A percentile compares a stretch with the other conserved stretches of the same genome.
Conservation (phyloP, 371 early-diverging fungal species). For the Mucor mucedo region DNA sequence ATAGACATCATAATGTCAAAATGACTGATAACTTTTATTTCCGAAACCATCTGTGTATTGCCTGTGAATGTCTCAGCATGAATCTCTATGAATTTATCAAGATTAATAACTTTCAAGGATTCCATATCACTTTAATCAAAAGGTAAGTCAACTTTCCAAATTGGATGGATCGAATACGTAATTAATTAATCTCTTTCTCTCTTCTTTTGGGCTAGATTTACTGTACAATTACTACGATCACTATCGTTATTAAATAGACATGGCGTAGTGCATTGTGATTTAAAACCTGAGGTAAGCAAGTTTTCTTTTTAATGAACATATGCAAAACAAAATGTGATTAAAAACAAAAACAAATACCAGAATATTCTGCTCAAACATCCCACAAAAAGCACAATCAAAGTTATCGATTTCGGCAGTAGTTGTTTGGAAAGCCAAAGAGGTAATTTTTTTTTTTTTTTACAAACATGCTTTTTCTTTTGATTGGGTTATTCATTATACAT, state of each 20-base stretch:
- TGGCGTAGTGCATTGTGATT: constrained; percentile 96
- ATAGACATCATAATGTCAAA: constrained; percentile 80
- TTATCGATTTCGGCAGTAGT: constrained; percentile 94
- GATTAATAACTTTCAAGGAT: constrained; percentile 91
- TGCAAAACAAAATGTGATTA: background rate
- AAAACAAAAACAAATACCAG: constrained; percentile 23
- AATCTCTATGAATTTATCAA: constrained; percentile 98
- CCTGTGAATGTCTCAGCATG: constrained; percentile 92
- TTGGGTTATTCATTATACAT: background rate
- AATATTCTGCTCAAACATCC: constrained; percentile 81
- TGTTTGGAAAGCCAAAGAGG: constrained; percentile 71
- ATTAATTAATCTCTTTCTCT: background rate
- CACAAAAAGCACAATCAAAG: constrained; percentile 84
- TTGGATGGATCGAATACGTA: too few relatives aligned
- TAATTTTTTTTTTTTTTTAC: background rate
- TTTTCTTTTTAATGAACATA: background rate
- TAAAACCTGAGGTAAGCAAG: constrained; percentile 91
- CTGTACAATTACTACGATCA: constrained; percentile 87
- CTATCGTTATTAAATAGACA: constrained; percentile 75
- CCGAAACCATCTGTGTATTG: constrained; percentile 94
- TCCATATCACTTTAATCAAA: constrained; percentile 80
- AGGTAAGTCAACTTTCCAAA: constrained; percentile 25
- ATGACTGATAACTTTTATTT: constrained; percentile 93
- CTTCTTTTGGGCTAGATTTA: constrained; percentile 56
- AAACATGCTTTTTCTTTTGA: background rate